phyloP scores from a whole-genome alignment of 352 stramenopile species.

The Albugo candida region DNA sequence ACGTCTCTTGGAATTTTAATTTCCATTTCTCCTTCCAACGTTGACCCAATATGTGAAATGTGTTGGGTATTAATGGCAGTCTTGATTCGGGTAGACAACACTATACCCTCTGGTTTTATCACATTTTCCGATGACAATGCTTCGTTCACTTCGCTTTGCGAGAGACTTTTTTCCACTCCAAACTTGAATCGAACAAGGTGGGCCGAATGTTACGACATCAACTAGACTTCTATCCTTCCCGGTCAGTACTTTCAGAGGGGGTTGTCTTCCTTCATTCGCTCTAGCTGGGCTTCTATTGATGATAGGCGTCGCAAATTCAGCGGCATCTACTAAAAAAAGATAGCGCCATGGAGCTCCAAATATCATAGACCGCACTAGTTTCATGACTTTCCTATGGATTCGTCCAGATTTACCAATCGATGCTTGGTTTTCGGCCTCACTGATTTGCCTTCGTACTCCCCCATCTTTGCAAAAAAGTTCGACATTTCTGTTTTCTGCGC shows the following conservation, averaged over 20 bases:
- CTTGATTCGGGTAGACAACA: too few species aligned
- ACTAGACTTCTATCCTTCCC: neutral
- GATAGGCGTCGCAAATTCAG: neutral
- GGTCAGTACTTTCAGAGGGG: neutral
- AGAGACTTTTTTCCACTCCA: too few species aligned
- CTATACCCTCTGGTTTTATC: neutral
- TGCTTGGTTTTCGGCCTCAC: neutral
- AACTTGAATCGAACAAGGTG: too few species aligned
- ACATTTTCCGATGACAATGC: constrained; percentile 3
- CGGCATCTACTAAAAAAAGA: neutral
- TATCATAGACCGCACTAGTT: neutral
- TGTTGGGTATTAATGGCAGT: too few species aligned
- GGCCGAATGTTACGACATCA: too few species aligned
- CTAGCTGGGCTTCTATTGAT: neutral
- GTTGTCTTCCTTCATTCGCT: neutral
- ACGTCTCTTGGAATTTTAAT: too few species aligned
- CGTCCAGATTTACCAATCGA: neutral
- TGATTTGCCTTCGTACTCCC: neutral
- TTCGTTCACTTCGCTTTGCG: neutral
- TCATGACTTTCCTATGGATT: neutral
- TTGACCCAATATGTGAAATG: too few species aligned
- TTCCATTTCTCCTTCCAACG: too few species aligned
- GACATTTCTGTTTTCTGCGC: neutral
- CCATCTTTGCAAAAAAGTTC: neutral
- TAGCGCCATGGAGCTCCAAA: neutral